Percentiles rank a stretch among this genome's conserved stretches.
phyloP scores from a whole-genome alignment of 257 asterid species.

The Prunella vulgaris region DNA sequence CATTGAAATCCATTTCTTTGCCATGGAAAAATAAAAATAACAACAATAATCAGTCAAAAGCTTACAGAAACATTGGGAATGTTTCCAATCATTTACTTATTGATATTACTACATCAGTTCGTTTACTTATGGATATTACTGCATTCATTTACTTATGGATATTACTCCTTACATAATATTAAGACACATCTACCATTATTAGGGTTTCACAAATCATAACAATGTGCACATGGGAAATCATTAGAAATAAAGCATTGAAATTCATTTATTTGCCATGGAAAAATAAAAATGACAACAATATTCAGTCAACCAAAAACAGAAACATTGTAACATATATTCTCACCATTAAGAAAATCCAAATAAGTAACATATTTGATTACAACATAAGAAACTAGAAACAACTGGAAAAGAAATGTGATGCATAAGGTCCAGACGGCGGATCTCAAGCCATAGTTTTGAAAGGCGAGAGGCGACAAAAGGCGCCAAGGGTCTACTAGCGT shows the following conservation, averaged over 20 bases:
- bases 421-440: neutral
- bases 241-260: constrained; percentile 1
- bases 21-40: too few relatives aligned
- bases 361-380: neutral
- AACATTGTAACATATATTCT: neutral
- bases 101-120: too few relatives aligned
- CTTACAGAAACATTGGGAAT: neutral
- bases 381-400: neutral
- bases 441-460: neutral
- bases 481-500: too few relatives aligned
- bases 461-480: too few relatives aligned
- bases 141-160: neutral
- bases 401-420: neutral
- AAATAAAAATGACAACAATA: neutral
- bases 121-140: neutral
- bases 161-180: neutral
- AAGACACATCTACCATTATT: neutral
- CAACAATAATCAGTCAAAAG: too few relatives aligned
- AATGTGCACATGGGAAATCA: neutral
- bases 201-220: neutral
- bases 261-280: neutral
- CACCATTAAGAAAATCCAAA: constrained; percentile 1
- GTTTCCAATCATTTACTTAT: too few relatives aligned
- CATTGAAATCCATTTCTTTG: too few relatives aligned
- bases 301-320: neutral